Conservation (phyloP, 345 rosid genomes). For the Pseudoturritis turrita region DNA sequence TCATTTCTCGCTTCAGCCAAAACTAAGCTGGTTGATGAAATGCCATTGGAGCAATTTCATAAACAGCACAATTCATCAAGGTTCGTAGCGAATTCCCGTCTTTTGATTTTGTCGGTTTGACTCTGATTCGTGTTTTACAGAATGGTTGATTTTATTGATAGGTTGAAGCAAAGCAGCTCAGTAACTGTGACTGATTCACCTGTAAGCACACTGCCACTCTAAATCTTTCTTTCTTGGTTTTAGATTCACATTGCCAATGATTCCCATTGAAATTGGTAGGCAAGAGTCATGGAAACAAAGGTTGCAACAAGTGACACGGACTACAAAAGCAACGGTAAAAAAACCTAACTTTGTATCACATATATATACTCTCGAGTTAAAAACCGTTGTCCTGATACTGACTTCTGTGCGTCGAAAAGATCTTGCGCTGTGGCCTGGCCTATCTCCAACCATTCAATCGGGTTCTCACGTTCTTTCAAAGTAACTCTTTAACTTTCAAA, state of each 20-base stretch:
- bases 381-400: not conserved
- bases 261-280: not conserved
- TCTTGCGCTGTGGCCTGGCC: conserved; percentile 55
- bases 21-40: conserved; percentile 30
- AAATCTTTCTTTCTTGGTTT: not conserved
- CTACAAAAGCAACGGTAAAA: conserved; percentile 41
- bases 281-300: conserved; percentile 29
- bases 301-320: conserved; percentile 26
- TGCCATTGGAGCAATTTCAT: conserved; percentile 9
- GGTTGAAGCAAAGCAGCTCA: conserved; percentile 34
- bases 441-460: conserved; percentile 36
- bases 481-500: conserved; percentile 35
- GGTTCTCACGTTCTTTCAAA: conserved; percentile 30
- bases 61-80: not conserved
- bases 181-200: conserved; percentile 7
- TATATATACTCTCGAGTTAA: not conserved
- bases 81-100: conserved; percentile 11
- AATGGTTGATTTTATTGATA: conserved; percentile 22
- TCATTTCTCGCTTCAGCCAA: conserved; percentile 21
- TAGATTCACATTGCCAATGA: not conserved
- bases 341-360: not conserved
- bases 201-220: conserved; percentile 9
- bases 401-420: conserved; percentile 21
- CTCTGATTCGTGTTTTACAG: not conserved
- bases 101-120: not conserved